These are phyloP conservation scores for Hypericum androsaemum DNA, from an alignment of 345 rosid genomes.

Conservation along the genomic window DNA sequence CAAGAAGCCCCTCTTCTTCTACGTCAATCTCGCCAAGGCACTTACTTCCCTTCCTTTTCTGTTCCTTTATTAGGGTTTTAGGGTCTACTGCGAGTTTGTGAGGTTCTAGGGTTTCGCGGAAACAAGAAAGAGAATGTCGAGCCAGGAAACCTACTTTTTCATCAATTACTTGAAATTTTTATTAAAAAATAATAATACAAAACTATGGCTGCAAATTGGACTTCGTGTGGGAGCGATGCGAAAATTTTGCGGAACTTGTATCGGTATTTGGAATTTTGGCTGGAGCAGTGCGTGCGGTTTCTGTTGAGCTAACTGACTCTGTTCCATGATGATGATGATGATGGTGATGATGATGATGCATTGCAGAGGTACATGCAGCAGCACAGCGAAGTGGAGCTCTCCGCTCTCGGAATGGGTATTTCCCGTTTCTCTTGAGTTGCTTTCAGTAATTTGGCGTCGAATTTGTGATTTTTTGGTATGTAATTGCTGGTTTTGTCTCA, in stretches of 20 bases:
- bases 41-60: not conserved
- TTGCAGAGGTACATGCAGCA: slow-evolving; percentile 78
- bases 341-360: slow-evolving; percentile 2
- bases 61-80: too few species aligned
- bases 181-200: too few species aligned
- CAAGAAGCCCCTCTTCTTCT: slow-evolving; percentile 63
- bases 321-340: not conserved
- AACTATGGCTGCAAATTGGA: too few species aligned
- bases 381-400: slow-evolving; percentile 54
- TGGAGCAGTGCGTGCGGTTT: not conserved
- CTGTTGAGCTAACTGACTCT: not conserved
- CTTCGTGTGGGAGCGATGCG: too few species aligned
- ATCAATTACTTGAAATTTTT: too few species aligned
- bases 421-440: not conserved
- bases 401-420: slow-evolving; percentile 75
- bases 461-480: too few species aligned
- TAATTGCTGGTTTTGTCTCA: slow-evolving; percentile 3
- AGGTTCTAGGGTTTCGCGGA: too few species aligned
- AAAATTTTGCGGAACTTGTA: too few species aligned
- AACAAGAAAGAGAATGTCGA: too few species aligned
- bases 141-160: too few species aligned
- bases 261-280: not conserved
- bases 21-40: slow-evolving; percentile 74
- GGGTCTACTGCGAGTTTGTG: too few species aligned
- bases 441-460: not conserved